These are phyloP conservation scores for Podochytrium sp. DNA, from an alignment of 192 early-diverging fungal genomes.

Conservation along the genomic window DNA sequence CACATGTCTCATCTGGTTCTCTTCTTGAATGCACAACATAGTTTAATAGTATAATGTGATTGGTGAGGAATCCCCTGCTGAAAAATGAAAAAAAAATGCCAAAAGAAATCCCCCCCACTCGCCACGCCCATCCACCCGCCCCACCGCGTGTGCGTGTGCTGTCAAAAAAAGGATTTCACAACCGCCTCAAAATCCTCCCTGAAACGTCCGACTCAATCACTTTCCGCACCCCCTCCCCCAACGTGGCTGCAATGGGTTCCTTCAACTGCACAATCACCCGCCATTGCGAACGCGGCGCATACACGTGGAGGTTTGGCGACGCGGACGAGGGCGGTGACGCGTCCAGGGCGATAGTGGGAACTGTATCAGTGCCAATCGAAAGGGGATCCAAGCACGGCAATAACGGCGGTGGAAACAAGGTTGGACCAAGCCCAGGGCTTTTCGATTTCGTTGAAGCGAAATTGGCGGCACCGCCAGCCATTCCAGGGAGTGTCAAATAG, in stretches of 20 bases:
- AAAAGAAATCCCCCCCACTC: too few relatives aligned
- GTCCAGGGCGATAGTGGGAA: not conserved
- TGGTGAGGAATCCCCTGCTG: too few relatives aligned
- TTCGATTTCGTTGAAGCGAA: not conserved
- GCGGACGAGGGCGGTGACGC: not conserved
- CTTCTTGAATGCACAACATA: too few relatives aligned
- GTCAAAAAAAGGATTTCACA: too few relatives aligned
- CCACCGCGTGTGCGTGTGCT: too few relatives aligned
- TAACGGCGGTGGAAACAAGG: not conserved
- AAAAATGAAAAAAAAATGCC: too few relatives aligned
- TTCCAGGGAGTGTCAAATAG: not conserved
- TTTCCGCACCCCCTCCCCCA: slow-evolving; percentile 12
- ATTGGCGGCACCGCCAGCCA: not conserved
- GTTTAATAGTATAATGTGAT: too few relatives aligned
- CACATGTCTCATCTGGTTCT: too few relatives aligned
- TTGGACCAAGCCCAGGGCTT: not conserved
- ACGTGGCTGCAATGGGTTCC: not conserved
- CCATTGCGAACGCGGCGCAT: not conserved
- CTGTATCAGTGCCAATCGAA: not conserved
- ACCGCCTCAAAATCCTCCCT: not conserved
- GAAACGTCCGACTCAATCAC: slow-evolving; percentile 5
- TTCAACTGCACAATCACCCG: slow-evolving; percentile 1
- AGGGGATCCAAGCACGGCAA: not conserved
- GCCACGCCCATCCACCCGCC: too few relatives aligned
- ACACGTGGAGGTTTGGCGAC: not conserved